Base-by-base conservation (phyloP, 805 yeast species). In the Cyberlindnera japonica region DNA sequence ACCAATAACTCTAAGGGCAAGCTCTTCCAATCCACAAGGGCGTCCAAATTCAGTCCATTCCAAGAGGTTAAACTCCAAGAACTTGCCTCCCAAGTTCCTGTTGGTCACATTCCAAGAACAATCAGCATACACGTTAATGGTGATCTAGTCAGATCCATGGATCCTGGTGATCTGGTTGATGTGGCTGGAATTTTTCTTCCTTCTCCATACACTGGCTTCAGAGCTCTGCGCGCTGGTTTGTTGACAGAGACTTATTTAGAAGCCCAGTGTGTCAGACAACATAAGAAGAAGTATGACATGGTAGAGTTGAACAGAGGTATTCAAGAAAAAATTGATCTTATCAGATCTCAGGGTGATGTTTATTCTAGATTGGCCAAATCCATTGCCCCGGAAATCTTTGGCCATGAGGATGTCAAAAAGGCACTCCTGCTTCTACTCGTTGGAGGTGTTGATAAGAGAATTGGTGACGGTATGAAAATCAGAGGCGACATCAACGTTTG, bases 351-450 rank as follows among this genome's bases (percentile, higher is more conserved):
- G 28, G 95, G 93, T 19, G 79, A 82, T 47, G 77, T 83, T 25
- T 93, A 93, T 65, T 81, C 83, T 39, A 74, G 82, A 47, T 68
- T 93, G 44, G 86, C 99, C 10, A 70, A 73, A 53, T 86, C 96
- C 0, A 91, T 93, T 62, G 99, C 99, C 1, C 99, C 99, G 0
- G 99, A 93, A 67, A 93, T 93, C 58, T 93, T 72, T 55, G 99
- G 99, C 26, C 95, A 93, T 59, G 69, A 77, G 28, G 99, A 93
- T 62, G 89, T 93, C 43, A 93, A 93, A 64, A 93, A 93, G 64
- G 90, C 96, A 6, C 67, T 93, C 45, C 67, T 93, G 30, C 65
- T 93, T 44, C 70, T 93, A 46, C 71, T 93, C 33, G 88, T 93
- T 49, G 96, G 99, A 37, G 99, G 99, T 57, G 97, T 90, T 32